phyloP scores from a whole-genome alignment of 75 land plant genomes.

The Gnetum montanum region DNA sequence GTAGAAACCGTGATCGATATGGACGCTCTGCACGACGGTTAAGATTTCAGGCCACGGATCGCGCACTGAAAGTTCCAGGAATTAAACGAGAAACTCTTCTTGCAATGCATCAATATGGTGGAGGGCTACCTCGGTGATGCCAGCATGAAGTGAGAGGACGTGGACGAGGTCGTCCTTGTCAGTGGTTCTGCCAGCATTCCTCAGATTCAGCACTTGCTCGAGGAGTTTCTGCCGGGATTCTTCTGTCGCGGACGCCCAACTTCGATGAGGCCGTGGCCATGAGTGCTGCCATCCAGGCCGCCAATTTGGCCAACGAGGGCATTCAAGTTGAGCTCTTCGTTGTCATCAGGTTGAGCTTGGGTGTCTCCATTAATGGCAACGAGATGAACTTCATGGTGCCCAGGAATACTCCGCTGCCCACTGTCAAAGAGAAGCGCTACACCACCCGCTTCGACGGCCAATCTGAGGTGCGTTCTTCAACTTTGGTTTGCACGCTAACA shows the following conservation, averaged over 20 bases:
- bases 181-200: constrained; percentile 24
- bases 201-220: constrained; percentile 8
- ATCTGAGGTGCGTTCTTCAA: no score
- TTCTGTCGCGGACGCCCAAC: neutral
- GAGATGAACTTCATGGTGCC: no score
- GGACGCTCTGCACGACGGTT: constrained; percentile 10
- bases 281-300: neutral
- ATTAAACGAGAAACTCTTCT: constrained; percentile 11
- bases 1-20: constrained; percentile 23
- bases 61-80: constrained; percentile 17
- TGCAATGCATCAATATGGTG: constrained; percentile 19
- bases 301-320: neutral
- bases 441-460: no score
- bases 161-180: constrained; percentile 18
- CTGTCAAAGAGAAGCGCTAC: no score
- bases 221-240: neutral
- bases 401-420: no score
- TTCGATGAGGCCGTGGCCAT: neutral
- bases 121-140: no score
- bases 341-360: no score
- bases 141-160: no score
- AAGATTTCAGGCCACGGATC: constrained; percentile 14
- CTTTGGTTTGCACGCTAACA: no score
- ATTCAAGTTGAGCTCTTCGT: no score
- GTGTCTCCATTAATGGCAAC: no score